These are phyloP conservation scores for Podospora tetraspora DNA, from an alignment of 495 filamentous ascomycete species.

Conservation along the genomic window DNA sequence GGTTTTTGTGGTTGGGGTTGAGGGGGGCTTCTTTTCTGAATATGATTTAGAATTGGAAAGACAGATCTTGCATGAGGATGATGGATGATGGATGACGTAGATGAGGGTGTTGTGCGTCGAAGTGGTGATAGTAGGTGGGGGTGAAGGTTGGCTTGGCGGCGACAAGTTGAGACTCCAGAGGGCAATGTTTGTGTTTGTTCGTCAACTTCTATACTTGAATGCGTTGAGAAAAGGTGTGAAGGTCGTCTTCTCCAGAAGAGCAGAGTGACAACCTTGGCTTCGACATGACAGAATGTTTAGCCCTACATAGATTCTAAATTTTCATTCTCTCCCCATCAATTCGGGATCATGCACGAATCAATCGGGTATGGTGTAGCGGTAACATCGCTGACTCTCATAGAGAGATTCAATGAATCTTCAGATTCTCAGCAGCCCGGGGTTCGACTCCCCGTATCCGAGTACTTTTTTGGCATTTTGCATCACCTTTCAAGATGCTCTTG, in stretches of 20 bases:
- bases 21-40: neutral
- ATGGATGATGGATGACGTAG: neutral
- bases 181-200: neutral
- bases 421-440: neutral
- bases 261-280: neutral
- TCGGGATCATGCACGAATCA: neutral
- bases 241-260: neutral
- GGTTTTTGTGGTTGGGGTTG: neutral
- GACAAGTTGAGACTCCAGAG: neutral
- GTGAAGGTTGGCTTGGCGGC: neutral
- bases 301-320: neutral
- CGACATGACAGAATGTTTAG: neutral
- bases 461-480: neutral
- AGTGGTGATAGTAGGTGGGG: neutral
- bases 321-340: neutral
- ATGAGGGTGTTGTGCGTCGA: neutral
- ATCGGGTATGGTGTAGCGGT: neutral
- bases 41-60: neutral
- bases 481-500: too few relatives aligned
- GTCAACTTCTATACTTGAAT: neutral
- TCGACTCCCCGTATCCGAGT: neutral
- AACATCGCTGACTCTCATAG: neutral
- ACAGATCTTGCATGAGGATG: neutral
- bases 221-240: neutral
- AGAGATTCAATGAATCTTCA: neutral